Base-by-base conservation (phyloP, 257 asterid species). In the Coffea canephora region DNA sequence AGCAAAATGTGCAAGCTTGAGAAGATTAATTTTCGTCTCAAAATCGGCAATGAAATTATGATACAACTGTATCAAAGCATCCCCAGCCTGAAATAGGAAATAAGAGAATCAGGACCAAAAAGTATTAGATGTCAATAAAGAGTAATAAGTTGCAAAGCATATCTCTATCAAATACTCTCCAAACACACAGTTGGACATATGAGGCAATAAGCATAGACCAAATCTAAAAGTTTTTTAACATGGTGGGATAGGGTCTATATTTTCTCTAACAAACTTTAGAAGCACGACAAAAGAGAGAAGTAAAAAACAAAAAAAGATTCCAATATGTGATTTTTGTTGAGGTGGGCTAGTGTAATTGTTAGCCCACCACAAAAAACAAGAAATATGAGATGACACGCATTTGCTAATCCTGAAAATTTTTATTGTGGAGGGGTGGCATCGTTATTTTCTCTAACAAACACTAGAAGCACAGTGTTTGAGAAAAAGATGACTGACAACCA, bases 1-100 rank as follows among this genome's bases (percentile, higher is more conserved):
- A 50, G 95, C 92, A 77, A 96, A 94, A 85, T 94, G 99, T 50
- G 99, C 96, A 82, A 96, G 98, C 91, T 96, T 96, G 87, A 96
- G 96, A 73, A 91, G 97, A 83, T 96, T 94, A 90, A 96, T 96
- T 85, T 94, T 96, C 43, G 97, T 94, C 95, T 96, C 99, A 81
- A 96, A 96, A 74, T 96, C 97, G 8, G 96, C 86, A 71, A 96
- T 96, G 86, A 96, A 94, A 83, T 92, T 94, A 79, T 96, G 93
- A 88, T 96, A 94, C 23, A 96, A 83, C 82, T 96, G 99, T 78
- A 96, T 96, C 77, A 96, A 83, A 62, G 97, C 88, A 88, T 94
- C 99, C 76, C 98, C 98, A 70, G 92, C 97, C 98, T 96, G 89
- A 82, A 82, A 61, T 66, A 55, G 74, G 73, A 79, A 75, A 83